phyloP scores from a whole-genome alignment of 2,329 filamentous ascomycete genomes.

The Penicillium brevicompactum region DNA sequence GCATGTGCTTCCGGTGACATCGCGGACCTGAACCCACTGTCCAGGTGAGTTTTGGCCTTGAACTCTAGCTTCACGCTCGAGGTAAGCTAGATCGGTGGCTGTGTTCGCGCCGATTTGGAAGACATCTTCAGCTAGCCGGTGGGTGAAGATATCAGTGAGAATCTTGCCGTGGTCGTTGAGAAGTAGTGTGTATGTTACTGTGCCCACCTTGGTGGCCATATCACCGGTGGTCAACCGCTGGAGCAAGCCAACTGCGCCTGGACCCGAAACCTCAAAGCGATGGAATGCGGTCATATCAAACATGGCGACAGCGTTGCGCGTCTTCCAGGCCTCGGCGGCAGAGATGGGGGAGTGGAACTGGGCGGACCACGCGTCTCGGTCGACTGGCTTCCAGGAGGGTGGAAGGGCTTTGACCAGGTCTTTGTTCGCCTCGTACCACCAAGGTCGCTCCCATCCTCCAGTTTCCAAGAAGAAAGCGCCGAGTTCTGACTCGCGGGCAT shows the following conservation, averaged over 20 bases:
- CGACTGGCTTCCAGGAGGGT: slow-evolving; percentile 55
- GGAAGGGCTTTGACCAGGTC: slow-evolving; percentile 56
- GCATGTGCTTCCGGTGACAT: slow-evolving; percentile 63
- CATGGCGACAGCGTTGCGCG: slow-evolving; percentile 62
- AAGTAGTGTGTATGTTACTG: slow-evolving; percentile 60
- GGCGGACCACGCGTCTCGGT: slow-evolving; percentile 62
- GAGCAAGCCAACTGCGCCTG: slow-evolving; percentile 58
- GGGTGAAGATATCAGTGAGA: slow-evolving; percentile 60
- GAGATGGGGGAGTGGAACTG: slow-evolving; percentile 60
- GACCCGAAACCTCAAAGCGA: slow-evolving; percentile 60
- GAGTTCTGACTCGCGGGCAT: slow-evolving; percentile 56
- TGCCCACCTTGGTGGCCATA: slow-evolving; percentile 50
- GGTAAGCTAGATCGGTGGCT: slow-evolving; percentile 57
- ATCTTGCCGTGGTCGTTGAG: slow-evolving; percentile 58
- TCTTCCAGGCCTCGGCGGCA: slow-evolving; percentile 66
- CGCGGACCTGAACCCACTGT: slow-evolving; percentile 55
- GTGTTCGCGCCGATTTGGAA: slow-evolving; percentile 60
- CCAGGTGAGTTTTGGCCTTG: slow-evolving; percentile 43
- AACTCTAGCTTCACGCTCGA: slow-evolving; percentile 54
- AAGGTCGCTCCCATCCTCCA: slow-evolving; percentile 64
- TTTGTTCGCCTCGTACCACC: slow-evolving; percentile 63
- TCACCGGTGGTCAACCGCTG: slow-evolving; percentile 48
- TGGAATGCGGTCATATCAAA: slow-evolving; percentile 65
- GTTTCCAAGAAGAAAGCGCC: slow-evolving; percentile 58
- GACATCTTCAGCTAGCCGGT: slow-evolving; percentile 51